Conservation (phyloP, 768 basidiomycete species). For the Mrakia hoshinonis region DNA sequence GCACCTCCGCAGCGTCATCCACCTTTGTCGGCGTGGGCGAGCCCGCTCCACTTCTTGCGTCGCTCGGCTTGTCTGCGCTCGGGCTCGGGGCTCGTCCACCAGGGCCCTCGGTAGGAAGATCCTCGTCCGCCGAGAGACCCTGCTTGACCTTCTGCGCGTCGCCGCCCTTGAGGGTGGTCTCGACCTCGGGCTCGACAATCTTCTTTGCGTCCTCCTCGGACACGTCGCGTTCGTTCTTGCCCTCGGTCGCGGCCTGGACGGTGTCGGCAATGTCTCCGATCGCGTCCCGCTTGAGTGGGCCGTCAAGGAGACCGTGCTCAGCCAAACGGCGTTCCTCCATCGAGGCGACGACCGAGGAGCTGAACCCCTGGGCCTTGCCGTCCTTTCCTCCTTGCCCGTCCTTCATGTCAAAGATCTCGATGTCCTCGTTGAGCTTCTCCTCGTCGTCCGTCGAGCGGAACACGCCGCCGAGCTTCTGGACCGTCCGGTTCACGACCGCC, state of each 20-base stretch:
- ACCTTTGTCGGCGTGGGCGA: not conserved
- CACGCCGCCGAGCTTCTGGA: conserved; percentile 17
- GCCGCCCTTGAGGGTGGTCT: not conserved
- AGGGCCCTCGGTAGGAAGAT: not conserved
- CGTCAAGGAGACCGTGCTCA: conserved; percentile 26
- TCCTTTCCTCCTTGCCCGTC: not conserved
- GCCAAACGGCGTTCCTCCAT: conserved; percentile 29
- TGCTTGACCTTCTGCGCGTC: conserved; percentile 13
- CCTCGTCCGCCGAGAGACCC: not conserved
- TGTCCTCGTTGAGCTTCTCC: conserved; percentile 21
- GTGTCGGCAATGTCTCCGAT: conserved; percentile 27
- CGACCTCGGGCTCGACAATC: conserved; percentile 10
- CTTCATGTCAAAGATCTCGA: conserved; percentile 22
- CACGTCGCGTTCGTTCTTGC: not conserved
- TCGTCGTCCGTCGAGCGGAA: not conserved
- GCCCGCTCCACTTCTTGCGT: not conserved
- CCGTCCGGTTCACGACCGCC: conserved; percentile 10
- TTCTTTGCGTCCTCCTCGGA: conserved; percentile 9
- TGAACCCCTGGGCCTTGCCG: conserved; percentile 19
- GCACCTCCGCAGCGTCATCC: not conserved
- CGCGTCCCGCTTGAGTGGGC: conserved; percentile 18
- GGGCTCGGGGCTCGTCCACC: not conserved
- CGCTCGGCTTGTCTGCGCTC: not conserved
- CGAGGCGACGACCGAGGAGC: conserved; percentile 25
- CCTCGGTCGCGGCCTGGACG: conserved; percentile 8